phyloP scores from a whole-genome alignment of 202 grass and related monocot genomes.

The Carex arenaria region DNA sequence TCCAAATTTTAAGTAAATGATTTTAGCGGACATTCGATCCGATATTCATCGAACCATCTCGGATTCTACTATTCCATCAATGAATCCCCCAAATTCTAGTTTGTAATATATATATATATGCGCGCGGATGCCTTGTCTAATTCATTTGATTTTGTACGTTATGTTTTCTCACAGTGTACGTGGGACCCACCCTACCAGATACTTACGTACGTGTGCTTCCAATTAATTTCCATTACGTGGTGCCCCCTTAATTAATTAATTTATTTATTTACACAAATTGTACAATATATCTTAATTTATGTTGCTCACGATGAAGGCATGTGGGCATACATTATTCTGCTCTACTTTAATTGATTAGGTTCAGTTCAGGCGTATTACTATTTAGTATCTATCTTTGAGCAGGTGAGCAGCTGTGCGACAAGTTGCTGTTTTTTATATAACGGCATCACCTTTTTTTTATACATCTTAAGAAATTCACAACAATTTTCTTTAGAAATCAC shows the following conservation, averaged over 20 bases:
- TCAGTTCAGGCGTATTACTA: neutral
- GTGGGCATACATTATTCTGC: conserved; percentile 1
- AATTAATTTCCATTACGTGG: too few species aligned
- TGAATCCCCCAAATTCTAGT: neutral
- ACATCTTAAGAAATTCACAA: too few species aligned
- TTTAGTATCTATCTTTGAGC: neutral
- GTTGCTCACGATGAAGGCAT: neutral
- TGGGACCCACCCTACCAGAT: neutral
- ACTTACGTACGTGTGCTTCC: neutral
- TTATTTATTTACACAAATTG: neutral
- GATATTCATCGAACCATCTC: too few species aligned
- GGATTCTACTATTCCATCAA: too few species aligned
- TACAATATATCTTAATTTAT: neutral
- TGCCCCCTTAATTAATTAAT: neutral
- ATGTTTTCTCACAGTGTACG: neutral
- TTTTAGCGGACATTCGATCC: too few species aligned
- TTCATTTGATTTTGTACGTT: neutral
- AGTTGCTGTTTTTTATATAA: neutral
- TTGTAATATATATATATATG: too few species aligned
- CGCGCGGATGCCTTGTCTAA: neutral
- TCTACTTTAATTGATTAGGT: neutral
- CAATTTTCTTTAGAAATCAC: too few species aligned
- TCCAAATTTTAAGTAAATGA: too few species aligned
- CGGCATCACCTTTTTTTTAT: neutral
- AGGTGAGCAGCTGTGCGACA: neutral